Evolutionary conservation across 1,139 yeast species (phyloP), one percentile per base, ranked within the genome.

Genomic region (Kurtzmaniella quercitrusa): DNA sequence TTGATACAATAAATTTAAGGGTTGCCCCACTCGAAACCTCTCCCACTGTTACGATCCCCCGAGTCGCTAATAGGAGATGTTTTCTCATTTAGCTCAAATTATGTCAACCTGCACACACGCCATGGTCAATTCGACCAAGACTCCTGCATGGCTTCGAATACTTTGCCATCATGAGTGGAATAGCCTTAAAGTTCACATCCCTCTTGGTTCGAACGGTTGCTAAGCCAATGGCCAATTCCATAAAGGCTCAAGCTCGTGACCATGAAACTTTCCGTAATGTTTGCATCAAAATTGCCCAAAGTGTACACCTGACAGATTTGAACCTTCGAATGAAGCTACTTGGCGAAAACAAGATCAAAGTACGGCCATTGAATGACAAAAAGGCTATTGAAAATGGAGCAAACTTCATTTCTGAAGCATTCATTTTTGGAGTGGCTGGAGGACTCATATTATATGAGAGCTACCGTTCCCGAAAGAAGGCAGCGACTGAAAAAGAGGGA

Each of bases 341-440:
- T 45, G 88, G 93, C 7, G 82, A 78, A 47, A 67, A 69, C 36
- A 73, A 71, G 41, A 70, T 68, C 47, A 78, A 74, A 50, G 76
- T 88, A 9, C 71, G 95, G 38, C 96, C 96, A 0, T 71, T 88
- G 54, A 88, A 87, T 56, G 96, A 88, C 51, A 81, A 83, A 19
- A 83, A 81, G 56, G 96, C 96, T 36, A 78, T 88, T 37, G 95
- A 88, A 47, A 80, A 74, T 45, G 96, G 96, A 1, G 95, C 96
- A 38, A 84, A 76, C 39, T 80, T 88, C 55, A 63, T 88, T 6
- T 83, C 93, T 34, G 96, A 88, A 59, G 60, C 81, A 32, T 84
- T 88, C 54, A 81, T 88, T 32, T 88, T 88, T 53, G 60, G 71
- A 49, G 94, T 88, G 19, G 96, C 95, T 2, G 95, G 95, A 5